Base-by-base conservation (phyloP, 768 basidiomycete genomes). In the Suillus brevipes region DNA sequence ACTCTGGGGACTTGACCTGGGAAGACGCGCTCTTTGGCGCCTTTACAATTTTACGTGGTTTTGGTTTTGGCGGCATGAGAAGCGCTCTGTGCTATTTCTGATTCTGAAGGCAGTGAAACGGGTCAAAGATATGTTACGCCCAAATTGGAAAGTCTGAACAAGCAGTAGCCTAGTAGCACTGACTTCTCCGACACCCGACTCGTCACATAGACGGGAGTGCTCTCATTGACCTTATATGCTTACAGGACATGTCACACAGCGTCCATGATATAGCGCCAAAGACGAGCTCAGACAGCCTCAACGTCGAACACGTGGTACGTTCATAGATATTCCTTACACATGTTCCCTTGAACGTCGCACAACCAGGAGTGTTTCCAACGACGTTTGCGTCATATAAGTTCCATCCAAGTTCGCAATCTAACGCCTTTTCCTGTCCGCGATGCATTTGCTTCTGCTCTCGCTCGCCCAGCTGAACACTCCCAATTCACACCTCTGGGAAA, bases 391-490 rank as follows among this genome's bases (percentile, higher is more conserved):
- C 90, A 94, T 78, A 82, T 94, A 64, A 82, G 85, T 64, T 82
- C 85, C 50, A 79, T 94, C 58, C 89, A 92, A 78, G 81, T 94
- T 68, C 85, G 87, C 67, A 94, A 94, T 73, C 79, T 94, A 43
- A 90, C 92, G n/a, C 91, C 90, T 2, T 94, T 92, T 74, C 92
- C 92, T 40, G 85, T 86, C 61, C 87, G 92, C 42, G 92, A 94
- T 74, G 66, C 77, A 12, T 82, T 92, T 67, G 87, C 92, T 23
- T 89, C 90, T 28, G 90, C 91, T 23, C 81, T 94, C 61, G 80
- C 83, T 20, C 87, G 89, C 70, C 89, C 91, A 13, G 81, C 85
- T 12, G 84, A 86, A 71, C 83, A 84, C 63, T 78, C 87, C 4
- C 87, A 89, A 67, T 86, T 87, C 68, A 84, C 81, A 2, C 72